Evolutionary conservation across 106 monocot species (phyloP).

Genomic region (Phalaenopsis equestris): DNA sequence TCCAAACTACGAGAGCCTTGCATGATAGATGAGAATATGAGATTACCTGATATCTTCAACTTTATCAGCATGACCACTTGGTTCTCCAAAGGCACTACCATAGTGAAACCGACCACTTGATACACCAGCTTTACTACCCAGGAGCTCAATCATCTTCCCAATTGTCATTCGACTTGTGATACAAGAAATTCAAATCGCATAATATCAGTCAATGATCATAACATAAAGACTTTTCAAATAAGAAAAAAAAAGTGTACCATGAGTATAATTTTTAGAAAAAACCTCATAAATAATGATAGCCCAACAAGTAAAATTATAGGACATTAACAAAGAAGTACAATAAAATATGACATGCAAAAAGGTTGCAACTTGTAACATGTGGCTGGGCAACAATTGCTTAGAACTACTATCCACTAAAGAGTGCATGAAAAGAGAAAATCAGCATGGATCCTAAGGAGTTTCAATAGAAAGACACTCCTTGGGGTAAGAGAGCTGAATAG

Average conservation of each 20-base stretch:
- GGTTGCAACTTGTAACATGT: not conserved
- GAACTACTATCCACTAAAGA: too few species aligned
- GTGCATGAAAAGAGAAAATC: too few species aligned
- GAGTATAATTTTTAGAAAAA: not conserved
- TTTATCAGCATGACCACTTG: conserved; percentile 92
- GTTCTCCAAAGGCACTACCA: conserved; percentile 98
- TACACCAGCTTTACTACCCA: conserved; percentile 96
- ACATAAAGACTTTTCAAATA: not conserved
- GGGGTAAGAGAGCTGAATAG: too few species aligned
- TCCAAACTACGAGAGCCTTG: not conserved
- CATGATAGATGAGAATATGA: conserved; percentile 11
- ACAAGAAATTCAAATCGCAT: not conserved
- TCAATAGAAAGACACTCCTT: too few species aligned
- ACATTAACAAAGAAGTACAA: not conserved
- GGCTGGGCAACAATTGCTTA: not conserved
- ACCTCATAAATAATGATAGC: not conserved
- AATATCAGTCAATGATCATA: not conserved
- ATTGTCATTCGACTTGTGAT: conserved; percentile 87
- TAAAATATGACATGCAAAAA: not conserved
- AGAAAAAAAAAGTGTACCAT: not conserved
- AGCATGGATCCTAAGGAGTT: too few species aligned
- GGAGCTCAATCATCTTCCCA: conserved; percentile 98
- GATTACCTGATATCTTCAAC: conserved; percentile 87
- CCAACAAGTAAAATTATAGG: not conserved
- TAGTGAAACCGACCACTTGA: conserved; percentile 89